Base-by-base conservation (phyloP, 2,329 filamentous ascomycete species). In the Grosmannia penicillata region DNA sequence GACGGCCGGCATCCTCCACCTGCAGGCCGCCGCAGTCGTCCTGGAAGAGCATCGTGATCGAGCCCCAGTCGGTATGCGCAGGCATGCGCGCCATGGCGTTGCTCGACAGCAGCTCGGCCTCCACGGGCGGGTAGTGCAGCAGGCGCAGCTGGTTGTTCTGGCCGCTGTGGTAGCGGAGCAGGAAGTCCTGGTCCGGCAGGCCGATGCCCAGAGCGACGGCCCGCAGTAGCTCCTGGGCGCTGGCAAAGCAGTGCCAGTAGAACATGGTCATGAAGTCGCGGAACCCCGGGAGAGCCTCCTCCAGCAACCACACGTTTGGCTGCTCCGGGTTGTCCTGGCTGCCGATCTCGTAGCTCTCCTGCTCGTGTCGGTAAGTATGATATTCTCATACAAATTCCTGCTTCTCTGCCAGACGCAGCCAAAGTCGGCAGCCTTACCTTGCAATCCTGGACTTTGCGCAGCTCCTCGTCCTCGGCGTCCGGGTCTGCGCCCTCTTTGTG, bases 121-220 rank as follows among this genome's bases (percentile, higher is more conserved):
- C 48, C 11, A 56, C 47, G 2, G 53, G 49, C 3, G 58, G 58
- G 39, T 60, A 79, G 49, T 78, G 73, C 14, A 78, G 55, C 21
- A 80, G 52, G 2, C 75, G 64, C 9, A 78, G 56, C 43, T 77
- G 73, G 44, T 75, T 73, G 46, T 74, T 67, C 40, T 67, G 59
- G 0, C 66, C 65, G 8, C n/a, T 23, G 51, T 78, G 73, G 32
- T 67, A 50, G 48, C 8, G 48, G 45, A 6, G 50, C 46, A 31
- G 51, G 37, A 19, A 47, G 9, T 43, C 35, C 8, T 10, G n/a
- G 3, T 47, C 45, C 4, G 51, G 45, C 1, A 60, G 44, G 3
- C 50, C 53, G 7, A 59, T 44, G 3, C 56, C 57, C n/a, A 57
- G 33, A 4, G 53, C 53, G 2, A 59, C 42, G 4, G 53, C 54